Percentiles rank a stretch among this genome's conserved stretches.
Evolutionary conservation across 768 basidiomycete species (phyloP).

Genomic region (Lentinula raphanica): DNA sequence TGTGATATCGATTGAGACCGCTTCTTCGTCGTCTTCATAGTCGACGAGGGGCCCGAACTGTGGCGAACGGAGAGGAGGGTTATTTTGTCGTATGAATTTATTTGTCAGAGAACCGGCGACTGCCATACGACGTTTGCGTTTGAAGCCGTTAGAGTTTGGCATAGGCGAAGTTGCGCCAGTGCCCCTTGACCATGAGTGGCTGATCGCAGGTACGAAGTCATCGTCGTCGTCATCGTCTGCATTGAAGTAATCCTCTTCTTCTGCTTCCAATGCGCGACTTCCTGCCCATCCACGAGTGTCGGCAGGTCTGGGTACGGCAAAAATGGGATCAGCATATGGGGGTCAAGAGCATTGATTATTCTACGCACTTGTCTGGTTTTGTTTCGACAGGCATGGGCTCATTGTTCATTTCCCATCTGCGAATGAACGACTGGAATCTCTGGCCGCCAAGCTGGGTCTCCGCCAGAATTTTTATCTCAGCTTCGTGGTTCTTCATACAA

Average conservation of each 20-base stretch:
- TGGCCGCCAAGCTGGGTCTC: constrained; percentile 55
- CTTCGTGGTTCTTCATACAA: constrained; percentile 75
- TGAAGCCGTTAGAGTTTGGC: constrained; percentile 34
- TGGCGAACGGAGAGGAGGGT: constrained; percentile 44
- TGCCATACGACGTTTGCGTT: constrained; percentile 53
- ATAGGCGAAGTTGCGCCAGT: constrained; percentile 26
- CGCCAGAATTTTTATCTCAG: constrained; percentile 58
- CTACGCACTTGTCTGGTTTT: constrained; percentile 46
- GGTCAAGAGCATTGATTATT: constrained; percentile 1
- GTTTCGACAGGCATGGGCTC: constrained; percentile 60
- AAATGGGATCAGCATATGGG: constrained; percentile 11
- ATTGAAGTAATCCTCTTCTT: constrained; percentile 95
- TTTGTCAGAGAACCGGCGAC: constrained; percentile 28
- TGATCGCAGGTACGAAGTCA: constrained; percentile 33
- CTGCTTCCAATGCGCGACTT: constrained; percentile 55
- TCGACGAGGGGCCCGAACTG: constrained; percentile 63
- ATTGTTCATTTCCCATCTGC: constrained; percentile 88
- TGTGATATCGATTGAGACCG: constrained; percentile 18
- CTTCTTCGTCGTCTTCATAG: constrained; percentile 74
- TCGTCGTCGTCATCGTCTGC: constrained; percentile 75
- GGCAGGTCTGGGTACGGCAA: constrained; percentile 26
- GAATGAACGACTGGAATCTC: constrained; percentile 68
- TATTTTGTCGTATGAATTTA: constrained; percentile 36
- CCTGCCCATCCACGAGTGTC: constrained; percentile 40
- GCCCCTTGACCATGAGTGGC: constrained; percentile 31